Base-by-base conservation (phyloP, 1,284 basidiomycete genomes). In the Rhodotorula sp. region DNA sequence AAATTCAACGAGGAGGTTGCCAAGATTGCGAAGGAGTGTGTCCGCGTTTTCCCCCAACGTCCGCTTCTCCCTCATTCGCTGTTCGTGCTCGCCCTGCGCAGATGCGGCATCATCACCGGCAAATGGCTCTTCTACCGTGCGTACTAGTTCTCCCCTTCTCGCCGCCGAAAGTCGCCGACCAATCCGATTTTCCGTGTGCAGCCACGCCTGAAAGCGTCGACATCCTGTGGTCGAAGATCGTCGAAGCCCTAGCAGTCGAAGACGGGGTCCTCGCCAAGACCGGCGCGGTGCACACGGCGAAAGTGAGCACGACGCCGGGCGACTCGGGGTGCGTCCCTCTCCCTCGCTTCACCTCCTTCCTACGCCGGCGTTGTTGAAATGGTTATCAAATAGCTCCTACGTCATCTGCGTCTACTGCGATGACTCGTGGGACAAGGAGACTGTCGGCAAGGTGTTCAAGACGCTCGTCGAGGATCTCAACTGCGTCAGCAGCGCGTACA, bases 391-490 rank as follows among this genome's bases (percentile, higher is more conserved):
- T 4, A 29, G 29, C 29, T 30, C 15, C 9, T 32, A 27, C 32
- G 67, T 76, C 29, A 70, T 76, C 29, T 76, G 75, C 72, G 59
- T 76, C 55, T 75, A 76, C 58, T 66, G 64, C 59, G 64, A 73
- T 47, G 71, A 76, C 48, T 68, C 65, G 29, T 76, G 68, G 68
- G 62, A 76, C 60, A 53, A 58, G 48, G 57, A 70, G 7, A 44
- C n/a, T 1, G 76, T 76, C 44, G 66, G 54, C 11, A 54, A 65
- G 34, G 72, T 65, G 4, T 71, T 75, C 55, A 57, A 62, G 29
- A 58, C 56, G 10, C 66, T 76, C 48, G 74, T 74, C 24, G 22
- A 57, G 34, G 73, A 74, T 0, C 64, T 74, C 0, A 39, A 58
- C 39, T 52, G 73, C 32, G 59, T 64, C 0, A 59, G 68, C 3